Evolutionary conservation across 768 basidiomycete species (phyloP), one percentile per base, ranked within the genome.

Genomic region (Peribolospora baueri): DNA sequence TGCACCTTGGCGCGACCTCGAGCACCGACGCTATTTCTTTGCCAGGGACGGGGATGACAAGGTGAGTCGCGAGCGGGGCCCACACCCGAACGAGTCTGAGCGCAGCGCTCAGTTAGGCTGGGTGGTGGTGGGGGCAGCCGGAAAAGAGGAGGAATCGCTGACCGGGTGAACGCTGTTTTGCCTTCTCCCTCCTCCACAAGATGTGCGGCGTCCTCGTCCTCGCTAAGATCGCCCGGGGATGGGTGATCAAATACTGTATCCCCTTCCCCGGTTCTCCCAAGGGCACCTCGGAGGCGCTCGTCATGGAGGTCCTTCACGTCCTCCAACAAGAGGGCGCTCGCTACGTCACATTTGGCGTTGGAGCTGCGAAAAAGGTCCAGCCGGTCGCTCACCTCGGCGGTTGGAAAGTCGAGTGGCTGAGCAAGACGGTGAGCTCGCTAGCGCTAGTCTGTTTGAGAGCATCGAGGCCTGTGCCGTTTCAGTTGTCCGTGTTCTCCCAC

Each of bases 241-340:
- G 53, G 2, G 51, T 52, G 41, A 58, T 60, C 53, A 60, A 60
- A 50, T 55, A 60, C 46, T 55, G 55, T n/a, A 55, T 60, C n/a
- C 52, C 57, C 25, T 60, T 60, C 51, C 56, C 57, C 46, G 42
- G 54, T 52, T 5, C 37, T 42, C 57, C 59, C 42, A 14, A 25
- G 46, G 59, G 59, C 42, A 52, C 52, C 9, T 56, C 57, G 6
- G 59, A 60, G 48, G 55, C 42, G 2, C 54, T 60, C 7, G 51
- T 60, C 45, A 54, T 46, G 2, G 49, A 54, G 50, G 57, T 60
- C 7, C 53, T 60, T 37, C 53, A 51, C n/a, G 55, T 56, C 45
- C 53, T 60, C 51, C 48, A 57, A 42, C 50, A 54, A 42, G 59
- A 58, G 37, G 57, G 57, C n/a, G 49, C 49, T 14, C 25, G 46